Evolutionary conservation across 352 stramenopile genomes (phyloP).

Genomic region (Globisporangium lucens): DNA sequence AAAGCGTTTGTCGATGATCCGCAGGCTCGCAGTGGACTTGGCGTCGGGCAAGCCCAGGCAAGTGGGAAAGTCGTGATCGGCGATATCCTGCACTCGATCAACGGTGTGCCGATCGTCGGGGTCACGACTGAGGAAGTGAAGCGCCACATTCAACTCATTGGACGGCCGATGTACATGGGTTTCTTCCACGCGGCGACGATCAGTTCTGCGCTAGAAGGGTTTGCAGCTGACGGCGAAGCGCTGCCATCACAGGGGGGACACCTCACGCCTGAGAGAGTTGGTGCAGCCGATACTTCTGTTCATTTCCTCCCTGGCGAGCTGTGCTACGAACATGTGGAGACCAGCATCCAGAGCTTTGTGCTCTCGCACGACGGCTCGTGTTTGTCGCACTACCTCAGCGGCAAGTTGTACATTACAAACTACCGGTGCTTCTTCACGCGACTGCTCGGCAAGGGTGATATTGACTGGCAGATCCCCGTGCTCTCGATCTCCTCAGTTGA

Average conservation of each 20-base stretch:
- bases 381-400: conserved; percentile 63
- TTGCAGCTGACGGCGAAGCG: conserved; percentile 13
- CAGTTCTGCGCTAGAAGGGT: conserved; percentile 8
- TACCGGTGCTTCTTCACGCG: conserved; percentile 80
- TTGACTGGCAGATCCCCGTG: conserved; percentile 78
- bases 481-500: conserved; percentile 74
- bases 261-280: neutral
- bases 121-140: conserved; percentile 82
- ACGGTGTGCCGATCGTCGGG: conserved; percentile 64
- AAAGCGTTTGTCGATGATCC: conserved; percentile 69
- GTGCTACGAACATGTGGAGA: conserved; percentile 79
- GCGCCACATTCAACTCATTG: conserved; percentile 66
- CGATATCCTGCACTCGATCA: conserved; percentile 79
- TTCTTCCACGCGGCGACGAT: conserved; percentile 46
- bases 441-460: conserved; percentile 38
- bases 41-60: conserved; percentile 53
- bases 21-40: conserved; percentile 16
- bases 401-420: conserved; percentile 81
- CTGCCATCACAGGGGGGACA: neutral
- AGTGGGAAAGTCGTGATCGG: conserved; percentile 59
- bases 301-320: conserved; percentile 68
- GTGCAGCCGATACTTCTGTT: conserved; percentile 6
- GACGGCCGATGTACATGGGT: conserved; percentile 62
- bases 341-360: conserved; percentile 58
- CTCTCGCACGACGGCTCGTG: conserved; percentile 67